Conservation (phyloP, 306 rosid genomes). For the Cucurbita ficifolia region DNA sequence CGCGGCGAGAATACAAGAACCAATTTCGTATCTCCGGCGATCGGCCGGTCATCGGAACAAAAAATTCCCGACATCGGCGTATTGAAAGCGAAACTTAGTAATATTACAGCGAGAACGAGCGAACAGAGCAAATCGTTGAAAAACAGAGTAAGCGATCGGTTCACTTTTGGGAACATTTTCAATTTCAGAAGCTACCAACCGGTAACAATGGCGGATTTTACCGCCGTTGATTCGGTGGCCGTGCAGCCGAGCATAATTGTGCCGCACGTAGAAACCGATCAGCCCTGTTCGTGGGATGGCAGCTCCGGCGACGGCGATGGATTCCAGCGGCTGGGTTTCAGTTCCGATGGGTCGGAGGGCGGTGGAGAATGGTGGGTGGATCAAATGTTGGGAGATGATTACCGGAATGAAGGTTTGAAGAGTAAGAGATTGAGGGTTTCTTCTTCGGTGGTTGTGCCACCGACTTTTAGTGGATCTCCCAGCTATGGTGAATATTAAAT, state of each 20-base stretch:
- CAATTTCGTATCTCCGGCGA: constrained; percentile 32
- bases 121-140: constrained; percentile 31
- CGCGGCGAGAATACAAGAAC: constrained; percentile 78
- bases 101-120: constrained; percentile 50
- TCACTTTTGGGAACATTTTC: constrained; percentile 70
- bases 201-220: constrained; percentile 20
- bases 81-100: constrained; percentile 59
- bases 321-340: constrained; percentile 28
- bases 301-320: constrained; percentile 21
- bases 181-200: constrained; percentile 30
- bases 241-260: constrained; percentile 80
- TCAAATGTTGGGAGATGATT: constrained; percentile 21
- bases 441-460: constrained; percentile 85
- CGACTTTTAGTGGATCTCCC: constrained; percentile 49
- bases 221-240: constrained; percentile 33
- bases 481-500: constrained; percentile 4
- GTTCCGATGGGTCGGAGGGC: constrained; percentile 37
- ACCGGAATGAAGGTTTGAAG: constrained; percentile 24
- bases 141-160: constrained; percentile 80
- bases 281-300: constrained; percentile 26
- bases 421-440: constrained; percentile 83
- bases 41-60: background rate
- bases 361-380: constrained; percentile 44
- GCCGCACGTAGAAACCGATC: constrained; percentile 23
- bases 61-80: background rate